Evolutionary conservation across 768 basidiomycete genomes (phyloP).

Genomic region (Tulasnella sp.): DNA sequence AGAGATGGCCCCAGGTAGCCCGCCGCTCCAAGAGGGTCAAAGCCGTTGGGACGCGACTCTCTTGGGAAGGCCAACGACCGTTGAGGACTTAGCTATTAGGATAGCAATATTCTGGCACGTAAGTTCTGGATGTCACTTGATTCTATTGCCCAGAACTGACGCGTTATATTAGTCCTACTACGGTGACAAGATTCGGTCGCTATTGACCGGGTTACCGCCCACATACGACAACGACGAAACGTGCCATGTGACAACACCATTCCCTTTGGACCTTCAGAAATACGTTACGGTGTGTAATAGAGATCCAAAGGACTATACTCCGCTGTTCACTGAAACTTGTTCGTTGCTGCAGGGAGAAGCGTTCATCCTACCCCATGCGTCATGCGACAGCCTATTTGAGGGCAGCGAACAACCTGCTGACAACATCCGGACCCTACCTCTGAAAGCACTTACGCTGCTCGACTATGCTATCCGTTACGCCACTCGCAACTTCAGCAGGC

Average conservation of each 20-base stretch:
- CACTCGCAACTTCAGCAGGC: not conserved
- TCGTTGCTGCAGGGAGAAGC: not conserved
- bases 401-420: not conserved
- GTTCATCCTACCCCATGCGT: not conserved
- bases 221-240: not conserved
- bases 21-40: not conserved
- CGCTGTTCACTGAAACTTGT: not conserved
- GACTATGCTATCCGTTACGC: conserved; percentile 5
- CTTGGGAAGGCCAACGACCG: not conserved
- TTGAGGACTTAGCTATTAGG: conserved; percentile 6
- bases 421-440: not conserved
- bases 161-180: not conserved
- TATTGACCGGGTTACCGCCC: not conserved
- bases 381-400: conserved; percentile 11
- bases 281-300: conserved; percentile 25
- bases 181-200: conserved; percentile 9
- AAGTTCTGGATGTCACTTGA: not conserved
- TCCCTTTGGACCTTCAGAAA: conserved; percentile 28
- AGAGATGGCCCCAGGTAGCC: not conserved
- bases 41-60: conserved; percentile 14
- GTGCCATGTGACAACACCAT: conserved; percentile 16
- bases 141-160: not conserved
- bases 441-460: not conserved
- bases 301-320: not conserved
- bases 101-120: conserved; percentile 23